Evolutionary conservation across 2,329 filamentous ascomycete genomes (phyloP).

Genomic region (Talaromyces rugulosus): DNA sequence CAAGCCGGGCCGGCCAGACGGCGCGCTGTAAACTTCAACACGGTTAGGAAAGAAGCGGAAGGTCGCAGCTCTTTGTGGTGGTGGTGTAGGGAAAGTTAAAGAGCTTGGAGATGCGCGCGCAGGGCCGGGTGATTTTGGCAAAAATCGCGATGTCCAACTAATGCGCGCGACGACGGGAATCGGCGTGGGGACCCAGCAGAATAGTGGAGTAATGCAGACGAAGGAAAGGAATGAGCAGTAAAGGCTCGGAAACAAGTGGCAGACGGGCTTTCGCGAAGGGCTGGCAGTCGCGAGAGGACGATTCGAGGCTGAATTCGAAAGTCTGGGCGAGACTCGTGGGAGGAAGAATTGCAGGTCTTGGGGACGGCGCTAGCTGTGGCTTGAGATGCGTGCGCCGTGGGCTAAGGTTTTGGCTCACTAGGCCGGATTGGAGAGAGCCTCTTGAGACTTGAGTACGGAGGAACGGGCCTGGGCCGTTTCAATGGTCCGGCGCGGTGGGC

Average conservation of each 20-base stretch:
- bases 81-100: neutral
- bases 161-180: conserved; percentile 9
- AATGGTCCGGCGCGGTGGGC: neutral
- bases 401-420: conserved; percentile 8
- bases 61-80: neutral
- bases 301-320: neutral
- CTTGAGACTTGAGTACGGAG: neutral
- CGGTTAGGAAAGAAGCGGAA: conserved; percentile 1
- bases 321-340: neutral
- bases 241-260: neutral
- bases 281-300: neutral
- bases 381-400: conserved; percentile 10
- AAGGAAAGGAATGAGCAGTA: neutral
- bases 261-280: too few relatives aligned
- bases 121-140: neutral
- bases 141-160: neutral
- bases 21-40: conserved; percentile 8
- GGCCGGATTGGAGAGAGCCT: conserved; percentile 9
- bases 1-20: conserved; percentile 11
- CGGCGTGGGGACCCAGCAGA: conserved; percentile 5
- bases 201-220: conserved; percentile 9
- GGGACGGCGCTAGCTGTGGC: conserved; percentile 9
- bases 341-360: neutral
- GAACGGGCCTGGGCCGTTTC: neutral
- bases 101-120: neutral